phyloP scores from a whole-genome alignment of 768 basidiomycete genomes.

The Scleroderma bovista region DNA sequence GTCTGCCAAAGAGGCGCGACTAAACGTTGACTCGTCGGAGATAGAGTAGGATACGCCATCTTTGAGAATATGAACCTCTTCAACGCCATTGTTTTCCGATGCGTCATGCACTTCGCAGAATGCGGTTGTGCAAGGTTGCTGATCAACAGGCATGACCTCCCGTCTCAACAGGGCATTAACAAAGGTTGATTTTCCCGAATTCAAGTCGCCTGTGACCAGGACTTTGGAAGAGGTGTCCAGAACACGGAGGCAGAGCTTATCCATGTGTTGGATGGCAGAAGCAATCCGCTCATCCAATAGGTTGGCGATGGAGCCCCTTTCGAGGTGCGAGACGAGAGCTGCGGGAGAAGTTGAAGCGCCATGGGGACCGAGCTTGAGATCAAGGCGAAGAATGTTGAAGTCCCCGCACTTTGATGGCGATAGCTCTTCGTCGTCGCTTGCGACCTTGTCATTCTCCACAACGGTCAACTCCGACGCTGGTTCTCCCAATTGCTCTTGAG shows the following conservation, averaged over 20 bases:
- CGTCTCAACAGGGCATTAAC: conserved; percentile 91
- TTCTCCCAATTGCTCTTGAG: conserved; percentile 27
- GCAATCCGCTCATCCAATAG: conserved; percentile 83
- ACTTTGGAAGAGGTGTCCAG: conserved; percentile 93
- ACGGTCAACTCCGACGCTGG: conserved; percentile 12
- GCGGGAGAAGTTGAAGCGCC: conserved; percentile 56
- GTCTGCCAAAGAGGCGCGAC: conserved; percentile 56
- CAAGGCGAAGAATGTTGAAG: conserved; percentile 86
- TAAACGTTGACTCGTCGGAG: conserved; percentile 72
- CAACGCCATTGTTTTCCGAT: conserved; percentile 67
- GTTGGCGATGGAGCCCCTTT: conserved; percentile 89
- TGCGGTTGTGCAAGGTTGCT: conserved; percentile 95
- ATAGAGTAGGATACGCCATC: conserved; percentile 63
- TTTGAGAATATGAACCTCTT: conserved; percentile 83
- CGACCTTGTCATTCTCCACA: conserved; percentile 14
- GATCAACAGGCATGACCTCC: conserved; percentile 93
- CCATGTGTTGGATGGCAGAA: conserved; percentile 69
- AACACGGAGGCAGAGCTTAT: conserved; percentile 80
- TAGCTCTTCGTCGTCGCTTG: conserved; percentile 30
- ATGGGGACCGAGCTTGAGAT: conserved; percentile 83
- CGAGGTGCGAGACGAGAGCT: conserved; percentile 83
- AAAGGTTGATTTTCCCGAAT: conserved; percentile 97
- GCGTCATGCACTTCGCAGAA: conserved; percentile 97
- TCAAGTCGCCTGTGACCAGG: conserved; percentile 95
- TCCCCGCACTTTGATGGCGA: conserved; percentile 46